Base-by-base conservation (phyloP, 148 eudicot genomes). In the Cornus controversa region DNA sequence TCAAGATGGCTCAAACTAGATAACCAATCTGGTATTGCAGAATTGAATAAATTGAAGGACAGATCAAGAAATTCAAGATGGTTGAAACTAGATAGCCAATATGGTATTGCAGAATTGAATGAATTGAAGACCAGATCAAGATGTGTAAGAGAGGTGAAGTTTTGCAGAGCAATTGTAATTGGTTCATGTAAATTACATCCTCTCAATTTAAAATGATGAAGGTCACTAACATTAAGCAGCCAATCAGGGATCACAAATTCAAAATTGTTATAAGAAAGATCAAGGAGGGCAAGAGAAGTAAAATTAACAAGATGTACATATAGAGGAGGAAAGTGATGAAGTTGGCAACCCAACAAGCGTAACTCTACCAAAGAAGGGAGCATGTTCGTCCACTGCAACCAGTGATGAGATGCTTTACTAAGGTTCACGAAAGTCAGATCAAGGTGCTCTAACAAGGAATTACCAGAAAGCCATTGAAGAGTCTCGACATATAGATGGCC, bases 101-200 rank as follows among this genome's bases (percentile, higher is more conserved):
- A 15, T 16, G 80, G 75, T 58, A 78, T 26, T 26, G 80, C 71
- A 25, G 80, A 70, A 45, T 58, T 77, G 37, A 77, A 70, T 40
- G 14, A 0, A 26, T 77, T 77, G 2, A 8, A 1, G 25, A 69
- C 70, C 18, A 77, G 58, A n/a, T n/a, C n/a, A n/a, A n/a, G n/a
- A n/a, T n/a, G n/a, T n/a, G n/a, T n/a, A n/a, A n/a, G n/a, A n/a
- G n/a, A 16, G 20, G 64, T 58, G 5, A 58, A 3, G 7, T 58
- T 58, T 23, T 23, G 22, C 16, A 22, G 5, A 58, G 23, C 23
- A 5, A 5, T 23, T 15, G 64, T n/a, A 5, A 58, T 16, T 58
- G 64, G 64, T 6, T 23, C 64, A 16, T 5, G 6, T 3, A 58
- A 58, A 18, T 7, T 18, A 20, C 64, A 16, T 58, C 8, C 6